Evolutionary conservation across 495 filamentous ascomycete genomes (phyloP), one percentile per base, ranked within the genome.

Genomic region (Daldinia caldariorum): DNA sequence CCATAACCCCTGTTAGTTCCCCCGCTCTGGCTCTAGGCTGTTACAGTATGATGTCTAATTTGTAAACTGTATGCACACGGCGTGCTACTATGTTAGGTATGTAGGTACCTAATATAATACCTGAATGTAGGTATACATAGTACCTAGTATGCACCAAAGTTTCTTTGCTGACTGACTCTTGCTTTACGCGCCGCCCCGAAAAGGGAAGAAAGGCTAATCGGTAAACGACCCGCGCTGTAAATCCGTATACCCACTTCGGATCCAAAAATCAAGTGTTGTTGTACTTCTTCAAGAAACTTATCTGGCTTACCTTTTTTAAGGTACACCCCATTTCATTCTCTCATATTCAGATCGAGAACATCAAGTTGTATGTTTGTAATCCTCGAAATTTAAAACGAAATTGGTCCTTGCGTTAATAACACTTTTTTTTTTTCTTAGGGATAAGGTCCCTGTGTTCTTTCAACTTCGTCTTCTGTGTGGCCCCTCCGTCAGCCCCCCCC

Each of bases 151-250:
- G 12, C 50, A 53, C 6, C 31, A 32, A 31, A 53, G 14, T 37
- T 56, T 37, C 53, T 37, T 56, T 56, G 16, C 32, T 56, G 31
- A 54, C 64, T 72, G 61, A 65, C 61, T 67, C 61, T 68, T 69
- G 59, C 41, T 49, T 72, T 55, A 67, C 64, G 69, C 69, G 64
- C 69, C 63, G 63, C 58, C 54, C 55, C 69, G 7, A 72, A 69
- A 72, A 31, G 26, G 50, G 56, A 53, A 65, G 34, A 41, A 56
- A 56, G 31, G 53, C 14, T 35, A 56, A 51, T 45, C 45, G 65
- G 61, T 63, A 54, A 55, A 55, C 64, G 39, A 72, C 61, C 69
- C 69, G 69, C 64, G 69, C 69, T 68, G 64, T 61, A 43, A 64
- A 56, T 34, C 58, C 45, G 49, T 38, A 69, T 66, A 69, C 64